Evolutionary conservation across 139 green algal genomes (phyloP), one percentile per base, ranked within the genome.

Genomic region (Mesostigma viride): DNA sequence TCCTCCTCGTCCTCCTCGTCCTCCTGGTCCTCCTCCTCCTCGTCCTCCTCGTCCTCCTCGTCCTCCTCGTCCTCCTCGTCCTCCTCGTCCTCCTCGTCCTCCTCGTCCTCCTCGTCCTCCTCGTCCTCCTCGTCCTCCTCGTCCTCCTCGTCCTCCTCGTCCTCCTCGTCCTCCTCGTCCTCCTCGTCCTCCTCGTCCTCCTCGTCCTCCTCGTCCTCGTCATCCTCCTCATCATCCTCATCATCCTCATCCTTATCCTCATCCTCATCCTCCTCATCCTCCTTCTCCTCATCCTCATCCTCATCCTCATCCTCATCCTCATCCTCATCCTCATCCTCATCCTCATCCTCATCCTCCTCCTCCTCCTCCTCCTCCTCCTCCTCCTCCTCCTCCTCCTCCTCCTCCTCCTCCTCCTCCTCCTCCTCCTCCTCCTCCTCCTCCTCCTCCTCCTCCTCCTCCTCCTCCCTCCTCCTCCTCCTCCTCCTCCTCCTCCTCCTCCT

Each of bases 121-220:
- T 48, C 40, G 40, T 48, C 40, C 8, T 48, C 40, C 40, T 48
- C 40, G 8, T 48, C 40, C 8, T 48, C 40, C 40, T 48, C 40
- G 8, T 48, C 40, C 40, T 48, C 40, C 8, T 48, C 40, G 8
- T 48, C 40, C 8, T 48, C 40, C 40, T 48, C 40, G 40, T 48
- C 40, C 40, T 48, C 40, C 40, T 48, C 40, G 8, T 48, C 40
- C 40, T 48, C 40, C 40, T 48, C 40, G 8, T 48, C 40, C 40
- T 48, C 40, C 40, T 48, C 40, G 8, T 48, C 40, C 40, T 48
- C 40, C 8, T 48, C 40, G 40, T 48, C 40, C 40, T 48, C 40
- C 40, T 48, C 40, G 40, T 48, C 40, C 40, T 48, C 40, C 40
- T 48, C n/a, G n/a, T n/a, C n/a, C n/a, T n/a, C n/a, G n/a, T n/a